Percentiles rank a stretch among this genome's conserved stretches.
phyloP scores from a whole-genome alignment of 371 early-diverging fungal genomes.

The Rhizopus sp. region DNA sequence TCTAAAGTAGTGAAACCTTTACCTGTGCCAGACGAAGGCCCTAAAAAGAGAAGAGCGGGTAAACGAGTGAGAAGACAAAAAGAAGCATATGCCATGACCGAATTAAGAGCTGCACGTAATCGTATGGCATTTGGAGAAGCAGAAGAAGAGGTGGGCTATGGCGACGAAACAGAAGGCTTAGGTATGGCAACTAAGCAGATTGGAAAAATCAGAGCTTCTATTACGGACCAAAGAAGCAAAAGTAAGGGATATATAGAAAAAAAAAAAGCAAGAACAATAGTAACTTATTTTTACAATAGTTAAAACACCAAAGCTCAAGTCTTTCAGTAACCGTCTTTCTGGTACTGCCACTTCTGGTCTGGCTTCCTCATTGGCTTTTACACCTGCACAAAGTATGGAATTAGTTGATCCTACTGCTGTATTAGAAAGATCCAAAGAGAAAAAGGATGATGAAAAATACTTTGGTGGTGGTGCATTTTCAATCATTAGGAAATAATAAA shows the following conservation, averaged over 20 bases:
- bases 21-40: slow-evolving; percentile 91
- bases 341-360: slow-evolving; percentile 77
- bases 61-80: slow-evolving; percentile 81
- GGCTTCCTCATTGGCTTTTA: slow-evolving; percentile 91
- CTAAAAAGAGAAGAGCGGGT: slow-evolving; percentile 91
- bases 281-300: slow-evolving; percentile 29
- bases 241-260: slow-evolving; percentile 35
- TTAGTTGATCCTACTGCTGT: slow-evolving; percentile 84
- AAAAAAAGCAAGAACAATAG: background rate
- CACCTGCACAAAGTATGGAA: slow-evolving; percentile 96
- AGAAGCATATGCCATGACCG: slow-evolving; percentile 85
- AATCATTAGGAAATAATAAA: slow-evolving; percentile 50
- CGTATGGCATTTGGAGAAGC: slow-evolving; percentile 91
- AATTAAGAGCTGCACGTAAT: slow-evolving; percentile 88
- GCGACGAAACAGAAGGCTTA: slow-evolving; percentile 85
- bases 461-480: slow-evolving; percentile 76
- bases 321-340: slow-evolving; percentile 33
- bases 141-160: slow-evolving; percentile 85
- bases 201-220: slow-evolving; percentile 73
- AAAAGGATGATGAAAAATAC: slow-evolving; percentile 77
- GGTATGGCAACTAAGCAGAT: slow-evolving; percentile 81
- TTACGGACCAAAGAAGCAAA: slow-evolving; percentile 65
- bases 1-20: slow-evolving; percentile 83
- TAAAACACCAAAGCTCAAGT: slow-evolving; percentile 65
- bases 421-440: slow-evolving; percentile 57